phyloP scores from a whole-genome alignment of 495 filamentous ascomycete species.

The Penicillium daleae region DNA sequence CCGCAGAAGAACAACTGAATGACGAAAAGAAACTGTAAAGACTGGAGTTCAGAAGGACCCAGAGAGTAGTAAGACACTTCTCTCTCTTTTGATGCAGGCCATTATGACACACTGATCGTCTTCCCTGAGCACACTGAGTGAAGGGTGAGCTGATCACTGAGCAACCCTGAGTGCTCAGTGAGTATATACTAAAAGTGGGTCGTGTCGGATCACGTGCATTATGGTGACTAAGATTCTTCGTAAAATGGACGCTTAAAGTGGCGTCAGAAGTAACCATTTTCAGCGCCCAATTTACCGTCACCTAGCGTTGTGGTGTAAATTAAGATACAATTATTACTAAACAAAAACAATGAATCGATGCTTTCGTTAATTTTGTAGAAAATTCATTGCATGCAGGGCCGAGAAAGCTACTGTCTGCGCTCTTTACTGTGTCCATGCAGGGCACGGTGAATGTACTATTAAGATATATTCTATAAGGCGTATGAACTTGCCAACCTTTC shows the following conservation, averaged over 20 bases:
- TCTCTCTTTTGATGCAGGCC: neutral
- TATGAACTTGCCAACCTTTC: too few relatives aligned
- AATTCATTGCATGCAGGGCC: too few relatives aligned
- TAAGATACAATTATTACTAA: too few relatives aligned
- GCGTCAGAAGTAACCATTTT: neutral
- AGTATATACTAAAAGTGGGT: constrained; percentile 1
- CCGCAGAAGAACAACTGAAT: too few relatives aligned
- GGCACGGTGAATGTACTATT: too few relatives aligned
- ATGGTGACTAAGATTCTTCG: neutral
- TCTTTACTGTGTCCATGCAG: too few relatives aligned
- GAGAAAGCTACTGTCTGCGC: too few relatives aligned
- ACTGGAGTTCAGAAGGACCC: neutral
- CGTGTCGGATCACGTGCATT: neutral
- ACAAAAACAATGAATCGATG: too few relatives aligned
- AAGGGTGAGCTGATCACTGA: constrained; percentile 18
- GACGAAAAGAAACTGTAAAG: constrained; percentile 5
- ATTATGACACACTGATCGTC: constrained; percentile 15
- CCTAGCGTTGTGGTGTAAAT: too few relatives aligned
- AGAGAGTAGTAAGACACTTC: neutral
- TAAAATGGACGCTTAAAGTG: neutral
- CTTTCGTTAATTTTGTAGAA: too few relatives aligned
- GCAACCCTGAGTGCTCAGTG: constrained; percentile 15
- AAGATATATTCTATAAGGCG: too few relatives aligned
- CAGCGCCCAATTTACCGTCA: neutral
- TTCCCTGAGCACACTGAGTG: constrained; percentile 11